phyloP scores from a whole-genome alignment of 495 filamentous ascomycete genomes.

The Pyrenula aspistea region DNA sequence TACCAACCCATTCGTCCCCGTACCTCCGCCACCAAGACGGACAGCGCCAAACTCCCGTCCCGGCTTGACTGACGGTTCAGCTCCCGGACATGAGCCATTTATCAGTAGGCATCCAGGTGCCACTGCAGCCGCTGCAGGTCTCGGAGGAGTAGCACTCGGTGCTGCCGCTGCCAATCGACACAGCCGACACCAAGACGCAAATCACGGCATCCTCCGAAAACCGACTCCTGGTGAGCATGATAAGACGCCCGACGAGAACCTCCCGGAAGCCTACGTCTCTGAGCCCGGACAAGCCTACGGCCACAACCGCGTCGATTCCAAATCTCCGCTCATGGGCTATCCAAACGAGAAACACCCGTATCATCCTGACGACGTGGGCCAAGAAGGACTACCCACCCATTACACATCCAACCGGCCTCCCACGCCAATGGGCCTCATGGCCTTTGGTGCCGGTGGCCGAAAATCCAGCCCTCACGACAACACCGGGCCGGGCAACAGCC shows the following conservation, averaged over 20 bases:
- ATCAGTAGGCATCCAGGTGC: neutral
- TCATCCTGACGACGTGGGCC: neutral
- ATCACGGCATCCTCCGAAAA: neutral
- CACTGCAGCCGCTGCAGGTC: neutral
- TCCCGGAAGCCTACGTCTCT: neutral
- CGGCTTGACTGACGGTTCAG: neutral
- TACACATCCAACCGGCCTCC: neutral
- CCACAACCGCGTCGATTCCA: neutral
- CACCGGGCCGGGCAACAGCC: neutral
- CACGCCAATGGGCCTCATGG: neutral
- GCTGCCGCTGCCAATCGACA: neutral
- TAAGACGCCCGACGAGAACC: neutral
- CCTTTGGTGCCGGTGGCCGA: neutral
- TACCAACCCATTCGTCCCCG: neutral
- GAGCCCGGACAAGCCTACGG: neutral
- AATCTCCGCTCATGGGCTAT: neutral
- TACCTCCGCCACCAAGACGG: neutral
- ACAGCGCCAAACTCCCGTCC: neutral
- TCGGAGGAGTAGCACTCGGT: neutral
- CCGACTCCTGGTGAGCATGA: neutral
- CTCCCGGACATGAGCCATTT: neutral
- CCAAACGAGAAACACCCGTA: neutral
- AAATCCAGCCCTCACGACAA: neutral
- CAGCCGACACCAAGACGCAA: neutral
- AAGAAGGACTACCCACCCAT: neutral